Percentiles rank a stretch among this genome's conserved stretches.
Conservation (phyloP, 768 basidiomycete genomes). For the Daedaleopsis nitida region DNA sequence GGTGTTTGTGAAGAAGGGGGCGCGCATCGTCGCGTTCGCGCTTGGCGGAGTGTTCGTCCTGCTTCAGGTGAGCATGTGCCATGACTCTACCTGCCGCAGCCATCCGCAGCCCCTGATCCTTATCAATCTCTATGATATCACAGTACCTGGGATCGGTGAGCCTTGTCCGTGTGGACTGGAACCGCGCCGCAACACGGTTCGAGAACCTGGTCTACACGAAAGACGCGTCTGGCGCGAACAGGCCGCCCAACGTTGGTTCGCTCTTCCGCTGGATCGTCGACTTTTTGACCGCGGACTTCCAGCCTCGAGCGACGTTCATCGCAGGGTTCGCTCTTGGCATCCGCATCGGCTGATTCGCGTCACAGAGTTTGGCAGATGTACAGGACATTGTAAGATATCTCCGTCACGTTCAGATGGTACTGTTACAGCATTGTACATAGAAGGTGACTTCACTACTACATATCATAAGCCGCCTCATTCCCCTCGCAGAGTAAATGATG, state of each 20-base stretch:
- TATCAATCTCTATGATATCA: not conserved
- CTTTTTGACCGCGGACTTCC: constrained; percentile 93
- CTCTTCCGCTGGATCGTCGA: constrained; percentile 69
- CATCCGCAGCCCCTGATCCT: not conserved
- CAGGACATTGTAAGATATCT: constrained; percentile 9
- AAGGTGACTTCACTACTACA: not conserved
- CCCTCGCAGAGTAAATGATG: constrained; percentile 55
- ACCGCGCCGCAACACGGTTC: constrained; percentile 60
- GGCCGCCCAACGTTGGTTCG: constrained; percentile 64
- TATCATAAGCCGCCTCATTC: constrained; percentile 41
- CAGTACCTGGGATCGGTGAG: constrained; percentile 81
- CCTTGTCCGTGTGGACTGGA: constrained; percentile 82
- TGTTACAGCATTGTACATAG: not conserved
- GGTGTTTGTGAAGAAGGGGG: constrained; percentile 95
- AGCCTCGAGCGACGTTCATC: constrained; percentile 84
- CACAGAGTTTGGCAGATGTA: not conserved
- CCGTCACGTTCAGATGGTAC: not conserved
- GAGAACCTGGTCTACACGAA: constrained; percentile 71
- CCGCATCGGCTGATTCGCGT: constrained; percentile 60
- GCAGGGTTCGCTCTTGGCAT: constrained; percentile 83
- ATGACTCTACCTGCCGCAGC: not conserved
- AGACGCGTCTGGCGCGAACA: constrained; percentile 53
- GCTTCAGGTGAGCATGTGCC: constrained; percentile 65
- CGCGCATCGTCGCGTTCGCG: constrained; percentile 77
- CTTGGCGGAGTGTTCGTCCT: constrained; percentile 92